Base-by-base conservation (phyloP, 2,329 filamentous ascomycete species). In the Arthrobotrys entomopaga region DNA sequence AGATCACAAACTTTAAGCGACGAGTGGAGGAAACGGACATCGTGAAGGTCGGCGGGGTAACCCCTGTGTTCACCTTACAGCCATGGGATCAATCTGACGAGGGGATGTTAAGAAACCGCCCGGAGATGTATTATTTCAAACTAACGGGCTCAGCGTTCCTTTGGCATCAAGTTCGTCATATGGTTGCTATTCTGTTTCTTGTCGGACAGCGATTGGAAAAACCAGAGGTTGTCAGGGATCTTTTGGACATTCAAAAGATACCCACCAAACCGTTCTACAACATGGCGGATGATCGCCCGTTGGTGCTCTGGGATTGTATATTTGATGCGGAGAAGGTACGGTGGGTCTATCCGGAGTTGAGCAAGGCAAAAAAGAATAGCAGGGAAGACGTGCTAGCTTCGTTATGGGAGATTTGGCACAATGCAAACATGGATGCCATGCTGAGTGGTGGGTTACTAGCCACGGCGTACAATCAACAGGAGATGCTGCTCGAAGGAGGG, bases 141-240 rank as follows among this genome's bases (percentile, higher is more conserved):
- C 88, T 99, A 46, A 88, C 93, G 77, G 95, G 95, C 19, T 93
- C 91, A 6, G 95, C 93, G 1, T 99, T 99, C 82, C 83, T 99
- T 53, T 99, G 95, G 95, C 95, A 99, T 82, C 95, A 99, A 83
- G 96, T 99, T 77, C 89, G 95, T 22, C 92, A 94, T 83, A 93
- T 99, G 87, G 89, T 96, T n/a, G 88, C 90, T 15, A 85, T 98
- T 5, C 84, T 99, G n/a, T 98, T 99, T 83, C 84, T 95, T 10
- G 89, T 98, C 7, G 95, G 92, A 26, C 95, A 99, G 82, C 89
- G 92, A 0, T 86, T 96, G 15, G 95, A 99, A 81, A 80, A 84
- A 26, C 90, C 93, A 0, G 86, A 86, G 0, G 82, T 98, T 13
- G 85, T 98, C 49, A 85, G 87, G 59, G 85, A 89, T 22, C 84